Evolutionary conservation across 208 protist species (phyloP).

Genomic region (Borovskyia barvae): DNA sequence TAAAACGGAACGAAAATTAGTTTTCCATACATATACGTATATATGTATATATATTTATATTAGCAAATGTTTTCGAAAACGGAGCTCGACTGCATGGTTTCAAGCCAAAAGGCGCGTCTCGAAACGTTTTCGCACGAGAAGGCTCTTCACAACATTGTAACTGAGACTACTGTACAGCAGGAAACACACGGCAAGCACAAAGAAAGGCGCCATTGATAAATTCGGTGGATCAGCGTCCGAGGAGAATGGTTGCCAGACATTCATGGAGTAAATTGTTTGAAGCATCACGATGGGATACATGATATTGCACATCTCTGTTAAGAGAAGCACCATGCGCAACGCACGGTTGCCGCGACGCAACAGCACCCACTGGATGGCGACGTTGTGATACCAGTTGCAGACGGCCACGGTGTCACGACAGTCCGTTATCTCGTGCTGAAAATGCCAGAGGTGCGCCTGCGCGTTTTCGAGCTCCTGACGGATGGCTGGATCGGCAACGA

Average conservation of each 20-base stretch:
- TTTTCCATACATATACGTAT: too few species aligned
- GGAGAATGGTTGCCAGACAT: conserved; percentile 71
- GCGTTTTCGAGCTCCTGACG: conserved; percentile 60
- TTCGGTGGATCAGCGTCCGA: conserved; percentile 46
- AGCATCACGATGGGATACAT: conserved; percentile 78
- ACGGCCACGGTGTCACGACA: conserved; percentile 78
- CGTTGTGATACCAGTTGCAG: conserved; percentile 88
- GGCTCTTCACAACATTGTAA: conserved; percentile 28
- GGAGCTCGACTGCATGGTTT: too few species aligned
- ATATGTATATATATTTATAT: too few species aligned
- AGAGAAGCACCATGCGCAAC: conserved; percentile 64
- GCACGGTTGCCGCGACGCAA: conserved; percentile 66
- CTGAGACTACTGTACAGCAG: conserved; percentile 39
- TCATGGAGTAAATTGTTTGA: conserved; percentile 84
- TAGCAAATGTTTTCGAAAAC: too few species aligned
- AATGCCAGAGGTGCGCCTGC: conserved; percentile 58
- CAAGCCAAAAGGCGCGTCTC: conserved; percentile 58
- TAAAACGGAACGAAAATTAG: too few species aligned
- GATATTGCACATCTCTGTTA: conserved; percentile 79
- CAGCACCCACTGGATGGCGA: conserved; percentile 67
- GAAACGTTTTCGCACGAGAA: conserved; percentile 52
- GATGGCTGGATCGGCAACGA: conserved; percentile 47
- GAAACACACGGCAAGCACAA: conserved; percentile 52
- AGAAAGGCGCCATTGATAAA: conserved; percentile 50
- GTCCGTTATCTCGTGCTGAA: conserved; percentile 75